Base-by-base conservation (phyloP, 164 flowering plant species). In the Tinospora cordifolia region DNA sequence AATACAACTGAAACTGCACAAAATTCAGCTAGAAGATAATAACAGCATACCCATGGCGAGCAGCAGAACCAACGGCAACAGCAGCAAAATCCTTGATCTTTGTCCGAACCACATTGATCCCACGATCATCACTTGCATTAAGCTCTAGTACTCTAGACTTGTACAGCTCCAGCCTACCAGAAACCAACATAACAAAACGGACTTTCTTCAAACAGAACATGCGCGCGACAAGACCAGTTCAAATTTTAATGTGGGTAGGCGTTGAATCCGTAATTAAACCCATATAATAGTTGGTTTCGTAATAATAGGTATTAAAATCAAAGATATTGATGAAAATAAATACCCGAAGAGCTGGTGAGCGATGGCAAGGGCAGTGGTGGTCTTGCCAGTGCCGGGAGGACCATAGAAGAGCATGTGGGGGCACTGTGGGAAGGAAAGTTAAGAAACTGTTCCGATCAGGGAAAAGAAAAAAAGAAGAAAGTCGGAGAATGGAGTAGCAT, bases 111-210 rank as follows among this genome's bases (percentile, higher is more conserved):
- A 90, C 97, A 87, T 92, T 92, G 70, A 95, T 95, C 65, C 99
- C 99, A 75, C 98, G 91, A 63, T 95, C 99, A 88, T 95, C 99
- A 84, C 98, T 92, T 10, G 99, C 99, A 91, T 95, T 92, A 65
- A 95, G 85, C 82, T 92, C 99, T 64, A 95, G 77, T 66, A 95
- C 97, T 78, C 98, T 89, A 49, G 98, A 83, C 81, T 87, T 89
- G 88, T 95, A 95, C 22, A 89, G 82, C 79, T 94, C 94, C 75
- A 98, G 99, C 27, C 98, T 93, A 84, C 68, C 76, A n/a, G n/a
- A 19, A 54, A 21, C 21, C 6, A 17, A 51, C 2, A 34, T 38
- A 36, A 10, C 7, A 60, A 2, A 25, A 8, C 60, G 21, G 60
- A 19, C 21, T 54, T 54, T 54, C 60, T 54, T 54, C 60, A 54